Percentiles rank a stretch among this genome's conserved stretches.
These are phyloP conservation scores for Cardamine occulta DNA, from an alignment of 345 rosid genomes.

Conservation along the genomic window DNA sequence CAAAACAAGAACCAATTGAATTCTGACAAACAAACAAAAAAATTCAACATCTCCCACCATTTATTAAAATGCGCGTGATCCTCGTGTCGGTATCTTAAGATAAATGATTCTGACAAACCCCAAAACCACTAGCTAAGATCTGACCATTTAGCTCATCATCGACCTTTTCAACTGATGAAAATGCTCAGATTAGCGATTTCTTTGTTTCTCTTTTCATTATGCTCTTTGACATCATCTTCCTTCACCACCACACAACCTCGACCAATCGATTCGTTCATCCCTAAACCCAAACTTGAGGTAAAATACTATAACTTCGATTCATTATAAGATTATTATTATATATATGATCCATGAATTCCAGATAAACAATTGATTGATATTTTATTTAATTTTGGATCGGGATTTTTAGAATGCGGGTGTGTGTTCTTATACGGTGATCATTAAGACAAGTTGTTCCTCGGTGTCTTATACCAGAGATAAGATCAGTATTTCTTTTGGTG, in stretches of 20 bases:
- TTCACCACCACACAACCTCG: constrained; percentile 38
- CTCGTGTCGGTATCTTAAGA: constrained; percentile 21
- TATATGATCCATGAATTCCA: constrained; percentile 1
- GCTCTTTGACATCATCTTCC: constrained; percentile 28
- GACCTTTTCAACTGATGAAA: constrained; percentile 18
- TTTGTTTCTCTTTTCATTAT: constrained; percentile 35
- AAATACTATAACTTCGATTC: background rate
- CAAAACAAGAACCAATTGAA: constrained; percentile 12
- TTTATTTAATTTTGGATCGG: background rate
- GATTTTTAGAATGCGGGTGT: constrained; percentile 41
- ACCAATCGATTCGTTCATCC: constrained; percentile 44
- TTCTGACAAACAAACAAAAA: constrained; percentile 6
- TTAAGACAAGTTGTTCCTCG: constrained; percentile 72
- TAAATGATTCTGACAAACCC: background rate
- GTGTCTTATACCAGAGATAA: constrained; percentile 59
- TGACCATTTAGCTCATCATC: constrained; percentile 27
- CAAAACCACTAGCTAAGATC: constrained; percentile 16
- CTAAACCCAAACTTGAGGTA: constrained; percentile 50
- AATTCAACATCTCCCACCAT: constrained; percentile 9
- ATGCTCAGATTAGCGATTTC: constrained; percentile 35
- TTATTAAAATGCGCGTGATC: constrained; percentile 16
- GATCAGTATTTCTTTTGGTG: constrained; percentile 73
- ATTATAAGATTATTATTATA: background rate
- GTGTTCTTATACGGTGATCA: constrained; percentile 59
- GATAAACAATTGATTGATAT: background rate